phyloP scores from a whole-genome alignment of 257 asterid genomes.

The Gentiana dahurica region DNA sequence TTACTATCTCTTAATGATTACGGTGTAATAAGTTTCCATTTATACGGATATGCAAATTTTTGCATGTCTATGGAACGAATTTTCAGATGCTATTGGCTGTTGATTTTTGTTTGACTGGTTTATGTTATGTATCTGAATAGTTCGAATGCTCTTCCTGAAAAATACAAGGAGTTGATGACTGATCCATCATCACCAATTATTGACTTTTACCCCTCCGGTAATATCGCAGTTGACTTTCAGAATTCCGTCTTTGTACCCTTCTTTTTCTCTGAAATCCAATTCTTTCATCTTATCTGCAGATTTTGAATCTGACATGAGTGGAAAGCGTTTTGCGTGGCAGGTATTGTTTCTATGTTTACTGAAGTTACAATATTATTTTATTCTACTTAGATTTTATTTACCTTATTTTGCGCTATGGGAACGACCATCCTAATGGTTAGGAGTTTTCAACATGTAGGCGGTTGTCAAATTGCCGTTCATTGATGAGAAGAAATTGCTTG shows the following conservation, averaged over 20 bases:
- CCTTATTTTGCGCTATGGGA: conserved; percentile 2
- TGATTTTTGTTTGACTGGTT: neutral
- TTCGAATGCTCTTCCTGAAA: conserved; percentile 75
- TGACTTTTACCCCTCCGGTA: conserved; percentile 82
- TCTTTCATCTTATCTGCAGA: conserved; percentile 30
- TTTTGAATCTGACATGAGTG: conserved; percentile 92
- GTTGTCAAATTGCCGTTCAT: conserved; percentile 92
- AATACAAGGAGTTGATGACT: conserved; percentile 72
- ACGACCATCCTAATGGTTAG: neutral
- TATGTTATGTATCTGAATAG: conserved; percentile 20
- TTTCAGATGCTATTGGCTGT: neutral
- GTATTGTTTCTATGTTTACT: conserved; percentile 21
- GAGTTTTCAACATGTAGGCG: conserved; percentile 36
- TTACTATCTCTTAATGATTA: conserved; percentile 4
- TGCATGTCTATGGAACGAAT: neutral
- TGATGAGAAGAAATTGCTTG: conserved; percentile 84
- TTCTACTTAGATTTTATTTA: conserved; percentile 7
- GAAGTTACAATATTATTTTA: neutral
- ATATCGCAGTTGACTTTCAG: conserved; percentile 5
- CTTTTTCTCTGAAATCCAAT: conserved; percentile 10
- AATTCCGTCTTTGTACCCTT: neutral
- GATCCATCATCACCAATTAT: conserved; percentile 80
- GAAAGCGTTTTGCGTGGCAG: conserved; percentile 99
- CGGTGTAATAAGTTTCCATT: neutral
- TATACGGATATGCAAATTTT: neutral